Evolutionary conservation across 176 grass and related monocot genomes (phyloP).

Genomic region (Olyra latifolia): DNA sequence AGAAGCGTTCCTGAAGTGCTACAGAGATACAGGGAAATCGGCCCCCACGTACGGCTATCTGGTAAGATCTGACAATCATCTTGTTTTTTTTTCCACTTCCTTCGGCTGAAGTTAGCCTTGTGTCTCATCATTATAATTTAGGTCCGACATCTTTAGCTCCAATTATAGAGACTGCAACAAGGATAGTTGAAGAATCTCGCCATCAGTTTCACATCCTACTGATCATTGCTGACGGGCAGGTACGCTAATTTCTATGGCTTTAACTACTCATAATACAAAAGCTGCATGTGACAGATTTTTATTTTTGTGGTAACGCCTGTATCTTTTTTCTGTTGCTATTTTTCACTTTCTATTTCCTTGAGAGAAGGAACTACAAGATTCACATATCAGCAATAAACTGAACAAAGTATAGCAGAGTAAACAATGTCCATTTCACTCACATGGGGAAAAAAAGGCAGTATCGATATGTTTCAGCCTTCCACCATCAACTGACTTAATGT

Average conservation of each 20-base stretch:
- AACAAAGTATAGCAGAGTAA: background rate
- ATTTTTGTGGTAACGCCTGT: background rate
- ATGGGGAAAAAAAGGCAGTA: background rate
- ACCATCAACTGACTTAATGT: background rate
- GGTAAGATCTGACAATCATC: constrained; percentile 34
- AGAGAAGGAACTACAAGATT: background rate
- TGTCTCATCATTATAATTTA: constrained; percentile 5
- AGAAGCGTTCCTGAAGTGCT: constrained; percentile 39
- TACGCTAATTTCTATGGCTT: constrained; percentile 1
- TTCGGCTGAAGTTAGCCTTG: background rate
- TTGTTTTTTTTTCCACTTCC: background rate
- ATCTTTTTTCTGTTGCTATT: background rate
- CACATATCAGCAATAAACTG: background rate
- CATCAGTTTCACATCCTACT: constrained; percentile 72
- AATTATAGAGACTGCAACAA: constrained; percentile 62
- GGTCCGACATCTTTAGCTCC: constrained; percentile 77
- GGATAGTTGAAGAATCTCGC: constrained; percentile 38
- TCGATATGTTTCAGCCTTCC: background rate
- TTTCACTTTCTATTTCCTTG: background rate
- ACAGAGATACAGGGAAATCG: constrained; percentile 55
- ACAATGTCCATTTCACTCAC: background rate
- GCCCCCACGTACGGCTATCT: constrained; percentile 32
- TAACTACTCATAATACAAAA: background rate
- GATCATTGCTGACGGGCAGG: constrained; percentile 83
- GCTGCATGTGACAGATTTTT: background rate